These are phyloP conservation scores for Trametes punicea DNA, from an alignment of 768 basidiomycete genomes.

Conservation along the genomic window DNA sequence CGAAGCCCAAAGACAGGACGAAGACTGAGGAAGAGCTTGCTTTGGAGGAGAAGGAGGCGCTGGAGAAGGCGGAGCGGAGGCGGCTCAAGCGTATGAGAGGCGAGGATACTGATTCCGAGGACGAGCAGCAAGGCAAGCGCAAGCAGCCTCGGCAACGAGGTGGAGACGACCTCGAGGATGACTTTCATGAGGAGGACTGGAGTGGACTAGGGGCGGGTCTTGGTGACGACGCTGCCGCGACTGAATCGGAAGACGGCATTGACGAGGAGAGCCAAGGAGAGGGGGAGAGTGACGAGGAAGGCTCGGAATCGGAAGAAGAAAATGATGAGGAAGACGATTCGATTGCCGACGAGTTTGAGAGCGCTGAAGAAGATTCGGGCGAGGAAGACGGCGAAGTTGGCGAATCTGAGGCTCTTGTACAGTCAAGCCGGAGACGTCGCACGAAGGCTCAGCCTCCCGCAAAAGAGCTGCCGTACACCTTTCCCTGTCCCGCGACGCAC, in stretches of 20 bases:
- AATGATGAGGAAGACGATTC: conserved; percentile 35
- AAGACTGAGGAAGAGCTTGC: conserved; percentile 97
- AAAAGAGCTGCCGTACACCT: conserved; percentile 87
- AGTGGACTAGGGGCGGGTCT: conserved; percentile 34
- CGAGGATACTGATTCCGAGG: conserved; percentile 59
- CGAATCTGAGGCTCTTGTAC: conserved; percentile 37
- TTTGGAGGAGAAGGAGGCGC: conserved; percentile 76
- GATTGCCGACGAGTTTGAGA: conserved; percentile 35
- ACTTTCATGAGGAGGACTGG: conserved; percentile 45
- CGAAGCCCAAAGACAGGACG: conserved; percentile 91
- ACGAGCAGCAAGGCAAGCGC: conserved; percentile 41
- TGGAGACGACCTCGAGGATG: conserved; percentile 91
- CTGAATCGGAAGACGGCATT: conserved; percentile 35
- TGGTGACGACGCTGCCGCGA: conserved; percentile 33
- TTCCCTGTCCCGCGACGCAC: conserved; percentile 82
- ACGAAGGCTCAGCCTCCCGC: conserved; percentile 23
- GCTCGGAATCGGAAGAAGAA: conserved; percentile 30
- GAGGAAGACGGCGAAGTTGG: conserved; percentile 42
- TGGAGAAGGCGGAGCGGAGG: conserved; percentile 82
- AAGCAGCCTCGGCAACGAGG: conserved; percentile 58
- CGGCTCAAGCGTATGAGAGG: conserved; percentile 85
- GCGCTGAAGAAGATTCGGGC: conserved; percentile 37
- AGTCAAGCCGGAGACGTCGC: conserved; percentile 34
- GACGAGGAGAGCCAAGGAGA: conserved; percentile 36
- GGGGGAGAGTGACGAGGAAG: conserved; percentile 31